Conservation (phyloP, 2,329 filamentous ascomycete species). For the Paradendryphiella salina region DNA sequence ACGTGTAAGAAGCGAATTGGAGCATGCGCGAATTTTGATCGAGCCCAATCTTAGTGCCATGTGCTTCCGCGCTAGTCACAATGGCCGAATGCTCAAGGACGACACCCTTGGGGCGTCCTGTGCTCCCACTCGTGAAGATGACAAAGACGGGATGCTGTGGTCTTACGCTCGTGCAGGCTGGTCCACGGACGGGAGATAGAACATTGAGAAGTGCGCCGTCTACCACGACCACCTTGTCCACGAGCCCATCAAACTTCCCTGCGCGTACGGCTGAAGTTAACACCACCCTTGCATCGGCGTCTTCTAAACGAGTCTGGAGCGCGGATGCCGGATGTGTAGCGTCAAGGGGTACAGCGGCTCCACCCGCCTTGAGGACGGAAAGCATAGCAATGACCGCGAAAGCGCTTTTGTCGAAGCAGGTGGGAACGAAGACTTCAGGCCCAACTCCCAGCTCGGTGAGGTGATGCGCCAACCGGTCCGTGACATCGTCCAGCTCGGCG, state of each 20-base stretch:
- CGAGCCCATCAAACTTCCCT: constrained; percentile 48
- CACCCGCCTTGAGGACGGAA: constrained; percentile 47
- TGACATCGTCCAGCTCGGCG: constrained; percentile 31
- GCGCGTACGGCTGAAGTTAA: constrained; percentile 46
- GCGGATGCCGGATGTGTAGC: constrained; percentile 39
- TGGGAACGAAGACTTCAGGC: constrained; percentile 41
- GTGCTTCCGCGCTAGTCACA: constrained; percentile 38
- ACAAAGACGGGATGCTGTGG: constrained; percentile 39
- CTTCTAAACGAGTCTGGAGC: constrained; percentile 47
- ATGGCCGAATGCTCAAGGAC: constrained; percentile 40
- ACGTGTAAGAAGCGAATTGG: constrained; percentile 55
- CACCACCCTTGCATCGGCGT: constrained; percentile 47
- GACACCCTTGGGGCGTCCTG: constrained; percentile 42
- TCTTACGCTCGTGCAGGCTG: constrained; percentile 24
- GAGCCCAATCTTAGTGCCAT: constrained; percentile 35
- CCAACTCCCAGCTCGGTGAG: constrained; percentile 38
- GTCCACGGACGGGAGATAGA: constrained; percentile 23
- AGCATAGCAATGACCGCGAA: constrained; percentile 46
- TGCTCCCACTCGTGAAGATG: constrained; percentile 42
- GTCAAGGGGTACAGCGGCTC: constrained; percentile 44
- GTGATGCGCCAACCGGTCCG: constrained; percentile 35
- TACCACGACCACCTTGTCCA: constrained; percentile 46
- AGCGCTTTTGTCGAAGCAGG: constrained; percentile 47
- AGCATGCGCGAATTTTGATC: constrained; percentile 36
- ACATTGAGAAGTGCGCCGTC: constrained; percentile 42